A percentile compares a stretch with the other conserved stretches of the same genome.
These are phyloP conservation scores for Fusarium tupiense DNA, from an alignment of 2,329 filamentous ascomycete genomes.

Conservation along the genomic window DNA sequence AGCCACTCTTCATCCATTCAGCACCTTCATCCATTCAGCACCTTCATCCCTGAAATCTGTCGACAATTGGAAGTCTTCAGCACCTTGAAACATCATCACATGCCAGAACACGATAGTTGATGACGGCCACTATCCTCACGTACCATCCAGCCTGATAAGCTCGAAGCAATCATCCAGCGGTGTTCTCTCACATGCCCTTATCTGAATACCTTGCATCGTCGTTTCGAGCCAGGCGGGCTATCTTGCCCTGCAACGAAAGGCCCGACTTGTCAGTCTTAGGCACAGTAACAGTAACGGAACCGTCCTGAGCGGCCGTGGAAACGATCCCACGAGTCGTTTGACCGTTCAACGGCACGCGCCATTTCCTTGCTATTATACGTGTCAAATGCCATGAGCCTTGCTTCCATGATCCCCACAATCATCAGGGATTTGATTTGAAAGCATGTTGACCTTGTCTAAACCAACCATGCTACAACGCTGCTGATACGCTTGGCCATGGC, in stretches of 20 bases:
- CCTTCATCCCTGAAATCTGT: background rate
- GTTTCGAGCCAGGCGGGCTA: background rate
- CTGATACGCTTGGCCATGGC: constrained; percentile 11
- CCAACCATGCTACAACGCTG: constrained; percentile 1
- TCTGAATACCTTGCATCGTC: background rate
- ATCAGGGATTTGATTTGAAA: background rate
- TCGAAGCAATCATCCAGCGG: background rate
- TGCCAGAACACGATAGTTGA: constrained; percentile 8
- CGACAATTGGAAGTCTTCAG: background rate
- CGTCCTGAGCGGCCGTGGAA: background rate
- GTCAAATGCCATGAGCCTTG: background rate
- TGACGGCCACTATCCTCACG: background rate
- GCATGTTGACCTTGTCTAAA: constrained; percentile 2
- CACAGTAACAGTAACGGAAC: background rate
- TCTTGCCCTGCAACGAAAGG: background rate
- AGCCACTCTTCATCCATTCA: background rate
- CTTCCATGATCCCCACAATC: constrained; percentile 6
- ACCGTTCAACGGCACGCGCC: background rate
- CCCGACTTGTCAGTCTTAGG: background rate
- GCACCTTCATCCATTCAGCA: background rate
- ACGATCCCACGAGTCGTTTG: background rate
- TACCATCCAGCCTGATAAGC: background rate
- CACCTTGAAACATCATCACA: constrained; percentile 18
- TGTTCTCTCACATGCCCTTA: constrained; percentile 18
- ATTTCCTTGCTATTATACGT: background rate